Percentiles rank a stretch among this genome's conserved stretches.
phyloP scores from a whole-genome alignment of 768 basidiomycete genomes.

The Mycena olivaceomarginata region DNA sequence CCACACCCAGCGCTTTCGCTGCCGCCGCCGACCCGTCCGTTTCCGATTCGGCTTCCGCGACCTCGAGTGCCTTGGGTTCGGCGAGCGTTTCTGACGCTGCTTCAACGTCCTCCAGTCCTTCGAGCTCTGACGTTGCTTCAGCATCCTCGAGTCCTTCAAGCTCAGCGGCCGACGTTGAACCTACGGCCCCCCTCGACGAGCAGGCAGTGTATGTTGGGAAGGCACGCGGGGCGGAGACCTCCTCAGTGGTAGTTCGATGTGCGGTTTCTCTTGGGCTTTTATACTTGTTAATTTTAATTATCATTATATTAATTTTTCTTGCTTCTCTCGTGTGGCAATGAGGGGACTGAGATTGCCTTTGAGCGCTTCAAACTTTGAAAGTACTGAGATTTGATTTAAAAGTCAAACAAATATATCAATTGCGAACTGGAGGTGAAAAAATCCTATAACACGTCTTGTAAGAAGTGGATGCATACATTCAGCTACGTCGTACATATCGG shows the following conservation, averaged over 20 bases:
- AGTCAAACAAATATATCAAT: too few species aligned
- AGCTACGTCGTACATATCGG: too few species aligned
- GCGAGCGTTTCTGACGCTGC: slow-evolving; percentile 4
- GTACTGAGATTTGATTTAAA: too few species aligned
- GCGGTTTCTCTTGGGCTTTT: slow-evolving; percentile 17
- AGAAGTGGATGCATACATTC: too few species aligned
- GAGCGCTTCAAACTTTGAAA: too few species aligned
- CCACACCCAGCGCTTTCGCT: slow-evolving; percentile 58
- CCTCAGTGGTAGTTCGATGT: neutral
- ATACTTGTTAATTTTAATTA: neutral
- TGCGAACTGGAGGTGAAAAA: too few species aligned
- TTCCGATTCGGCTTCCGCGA: slow-evolving; percentile 18
- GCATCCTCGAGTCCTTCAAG: too few species aligned
- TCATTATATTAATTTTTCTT: slow-evolving; percentile 19
- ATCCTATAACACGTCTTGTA: too few species aligned
- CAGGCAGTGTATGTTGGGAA: slow-evolving; percentile 27
- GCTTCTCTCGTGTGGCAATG: slow-evolving; percentile 7
- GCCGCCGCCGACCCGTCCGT: slow-evolving; percentile 49
- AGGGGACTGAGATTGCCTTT: too few species aligned
- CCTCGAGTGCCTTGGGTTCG: slow-evolving; percentile 20
- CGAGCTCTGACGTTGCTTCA: too few species aligned
- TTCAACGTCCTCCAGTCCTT: neutral
- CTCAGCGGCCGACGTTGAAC: too few species aligned
- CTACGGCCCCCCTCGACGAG: neutral
- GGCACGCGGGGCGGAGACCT: slow-evolving; percentile 2